These are phyloP conservation scores for Pichia sp. DNA, from an alignment of 1,139 yeast genomes.

Conservation along the genomic window DNA sequence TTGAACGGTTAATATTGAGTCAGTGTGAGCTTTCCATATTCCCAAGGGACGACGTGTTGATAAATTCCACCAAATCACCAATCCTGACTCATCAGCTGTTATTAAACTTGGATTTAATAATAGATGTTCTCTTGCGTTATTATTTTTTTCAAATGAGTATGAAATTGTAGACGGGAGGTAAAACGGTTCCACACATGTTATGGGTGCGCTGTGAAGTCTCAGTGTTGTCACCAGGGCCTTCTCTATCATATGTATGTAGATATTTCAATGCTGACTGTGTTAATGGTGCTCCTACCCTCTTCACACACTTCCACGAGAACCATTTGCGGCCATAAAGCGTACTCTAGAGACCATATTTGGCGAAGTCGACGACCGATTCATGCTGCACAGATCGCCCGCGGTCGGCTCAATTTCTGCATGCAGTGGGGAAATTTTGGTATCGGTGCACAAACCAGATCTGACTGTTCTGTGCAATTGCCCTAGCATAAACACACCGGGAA, in stretches of 20 bases:
- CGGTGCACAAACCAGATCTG: too few relatives aligned
- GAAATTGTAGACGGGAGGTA: conserved; percentile 17
- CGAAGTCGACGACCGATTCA: too few relatives aligned
- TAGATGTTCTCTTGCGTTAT: neutral
- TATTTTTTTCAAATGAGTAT: neutral
- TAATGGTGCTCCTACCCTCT: too few relatives aligned
- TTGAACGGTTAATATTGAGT: conserved; percentile 41
- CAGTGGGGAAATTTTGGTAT: too few relatives aligned
- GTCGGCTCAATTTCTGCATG: too few relatives aligned
- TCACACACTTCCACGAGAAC: too few relatives aligned
- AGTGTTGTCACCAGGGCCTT: conserved; percentile 12
- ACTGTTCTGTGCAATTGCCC: too few relatives aligned
- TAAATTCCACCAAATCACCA: conserved; percentile 52
- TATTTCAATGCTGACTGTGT: neutral
- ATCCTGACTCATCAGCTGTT: conserved; percentile 45
- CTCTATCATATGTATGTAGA: neutral
- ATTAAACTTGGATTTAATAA: conserved; percentile 25
- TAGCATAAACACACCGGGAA: too few relatives aligned
- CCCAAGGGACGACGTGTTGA: conserved; percentile 41
- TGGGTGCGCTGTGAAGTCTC: conserved; percentile 14
- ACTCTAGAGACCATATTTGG: too few relatives aligned
- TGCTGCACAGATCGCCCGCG: too few relatives aligned
- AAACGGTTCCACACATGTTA: conserved; percentile 15
- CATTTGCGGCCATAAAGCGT: too few relatives aligned
- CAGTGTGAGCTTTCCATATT: conserved; percentile 50